Base-by-base conservation (phyloP, 2,329 filamentous ascomycete species). In the Beauveria asiatica region DNA sequence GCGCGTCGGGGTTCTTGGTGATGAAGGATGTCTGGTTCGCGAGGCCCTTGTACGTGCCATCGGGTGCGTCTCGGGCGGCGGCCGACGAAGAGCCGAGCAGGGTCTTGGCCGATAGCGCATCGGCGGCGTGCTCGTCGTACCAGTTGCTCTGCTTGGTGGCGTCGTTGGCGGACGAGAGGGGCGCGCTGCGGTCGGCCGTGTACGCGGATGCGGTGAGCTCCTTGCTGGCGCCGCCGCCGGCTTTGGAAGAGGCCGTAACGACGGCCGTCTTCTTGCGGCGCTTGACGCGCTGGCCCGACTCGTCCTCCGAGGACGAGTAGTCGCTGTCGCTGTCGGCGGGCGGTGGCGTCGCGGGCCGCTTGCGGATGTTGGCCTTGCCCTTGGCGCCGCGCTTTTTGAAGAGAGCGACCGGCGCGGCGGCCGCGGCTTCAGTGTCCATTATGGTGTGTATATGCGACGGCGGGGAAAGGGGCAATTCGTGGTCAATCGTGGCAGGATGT, bases 371-470 rank as follows among this genome's bases (percentile, higher is more conserved):
- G 54, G 86, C 81, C 70, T 90, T 92, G 63, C 82, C 83, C 71
- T 92, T 95, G 68, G 83, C 82, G 65, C 84, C 82, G 71, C 92
- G 85, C 74, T 94, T 96, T 74, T 96, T 97, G 82, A 97, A 97
- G 56, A 89, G 73, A 16, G 87, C 82, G 13, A 86, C 79, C 0
- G 83, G 82, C 2, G 75, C 76, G 30, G 75, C 71, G 33, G 72
- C 67, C 30, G 70, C 60, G 13, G 67, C 59, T 30, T 64, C 60
- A 10, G 62, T 21, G 11, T 60, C 60, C 37, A 60, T 56, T 19
- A 17, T 48, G 23, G 21, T 59, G 37, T 61, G 54, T 61, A 45
- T 61, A 45, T 61, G 63, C 62, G 42, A 21, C 41, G 45, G 41
- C 39, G 30, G 21, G 1, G 6, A 8, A 7, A 16, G 27, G 5